These are phyloP conservation scores for Melanomma pulvis-pyrius DNA, from an alignment of 495 filamentous ascomycete species.

Conservation along the genomic window DNA sequence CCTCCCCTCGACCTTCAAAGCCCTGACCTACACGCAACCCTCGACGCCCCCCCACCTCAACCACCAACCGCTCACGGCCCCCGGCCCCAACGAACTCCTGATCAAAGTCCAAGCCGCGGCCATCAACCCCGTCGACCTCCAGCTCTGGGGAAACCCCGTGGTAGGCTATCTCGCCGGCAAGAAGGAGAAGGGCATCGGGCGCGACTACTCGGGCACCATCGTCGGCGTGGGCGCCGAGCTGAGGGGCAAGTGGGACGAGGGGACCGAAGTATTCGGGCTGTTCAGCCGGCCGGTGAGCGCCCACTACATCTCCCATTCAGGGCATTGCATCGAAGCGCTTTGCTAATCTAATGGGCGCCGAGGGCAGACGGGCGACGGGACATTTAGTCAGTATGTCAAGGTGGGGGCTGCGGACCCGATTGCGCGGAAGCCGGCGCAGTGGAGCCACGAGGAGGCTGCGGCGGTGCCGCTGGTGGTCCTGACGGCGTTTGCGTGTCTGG, in stretches of 20 bases:
- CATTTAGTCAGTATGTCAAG: conserved; percentile 33
- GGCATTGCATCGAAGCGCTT: too few relatives aligned
- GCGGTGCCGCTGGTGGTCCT: conserved; percentile 40
- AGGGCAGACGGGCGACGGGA: conserved; percentile 26
- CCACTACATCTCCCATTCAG: neutral
- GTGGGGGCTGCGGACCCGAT: conserved; percentile 16
- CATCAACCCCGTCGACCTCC: conserved; percentile 44
- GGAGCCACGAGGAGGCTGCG: conserved; percentile 39
- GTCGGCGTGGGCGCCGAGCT: conserved; percentile 28
- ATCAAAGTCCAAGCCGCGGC: conserved; percentile 40
- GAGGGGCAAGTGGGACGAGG: conserved; percentile 32
- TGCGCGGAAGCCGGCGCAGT: conserved; percentile 36
- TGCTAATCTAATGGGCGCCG: too few relatives aligned
- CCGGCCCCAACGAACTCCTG: conserved; percentile 27
- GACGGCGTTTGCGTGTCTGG: conserved; percentile 40
- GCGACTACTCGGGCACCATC: conserved; percentile 40
- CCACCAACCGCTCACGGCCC: conserved; percentile 5
- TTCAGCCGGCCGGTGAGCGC: conserved; percentile 9
- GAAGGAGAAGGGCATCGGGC: conserved; percentile 38
- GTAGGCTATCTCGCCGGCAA: conserved; percentile 23
- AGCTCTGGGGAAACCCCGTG: conserved; percentile 39
- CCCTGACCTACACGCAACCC: conserved; percentile 25
- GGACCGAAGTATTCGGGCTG: conserved; percentile 41
- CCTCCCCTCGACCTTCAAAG: conserved; percentile 7
- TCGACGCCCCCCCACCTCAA: conserved; percentile 11